Evolutionary conservation across 805 yeast genomes (phyloP), one percentile per base, ranked within the genome.

Genomic region (Nakazawaea holstii): DNA sequence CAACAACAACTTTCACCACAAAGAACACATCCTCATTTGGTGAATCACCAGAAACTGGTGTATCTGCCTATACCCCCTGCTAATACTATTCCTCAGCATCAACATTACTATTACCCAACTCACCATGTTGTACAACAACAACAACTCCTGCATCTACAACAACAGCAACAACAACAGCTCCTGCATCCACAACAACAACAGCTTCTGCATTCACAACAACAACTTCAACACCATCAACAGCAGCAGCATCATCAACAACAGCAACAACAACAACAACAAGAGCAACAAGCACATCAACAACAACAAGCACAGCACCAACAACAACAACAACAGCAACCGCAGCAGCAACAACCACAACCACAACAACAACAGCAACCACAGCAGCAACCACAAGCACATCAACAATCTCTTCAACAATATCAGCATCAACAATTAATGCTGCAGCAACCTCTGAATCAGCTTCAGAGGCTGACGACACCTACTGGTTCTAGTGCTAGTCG

Each of bases 1-100:
- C 52, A 20, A 28, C 58, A 49, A 27, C 55, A 52, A 32, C 53
- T 20, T 50, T 10, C 44, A 55, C 5, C 64, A 64, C 0, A 56
- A 54, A 32, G 45, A 59, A n/a, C 58, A 55, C 2, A 64, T 61
- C 7, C 50, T 49, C 24, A 20, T 20, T 20, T 20, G 24, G 24
- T 20, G 24, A 20, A 20, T 20, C 24, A 20, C 24, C 24, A 20
- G 24, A 20, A 20, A 20, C 24, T 20, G 24, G 24, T 20, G 24
- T 20, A 20, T 20, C 24, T 20, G 24, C 24, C 24, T 5, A 20
- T 20, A 20, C 24, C 24, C 24, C 24, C 24, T 20, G 24, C 24
- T 20, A 20, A 20, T 20, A 20, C 24, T 20, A 20, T 20, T 20
- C 24, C 24, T 20, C 24, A 20, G 24, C 24, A 20, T 3, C 24